These are phyloP conservation scores for Tephrocybe sp. DNA, from an alignment of 768 basidiomycete genomes.

Conservation along the genomic window DNA sequence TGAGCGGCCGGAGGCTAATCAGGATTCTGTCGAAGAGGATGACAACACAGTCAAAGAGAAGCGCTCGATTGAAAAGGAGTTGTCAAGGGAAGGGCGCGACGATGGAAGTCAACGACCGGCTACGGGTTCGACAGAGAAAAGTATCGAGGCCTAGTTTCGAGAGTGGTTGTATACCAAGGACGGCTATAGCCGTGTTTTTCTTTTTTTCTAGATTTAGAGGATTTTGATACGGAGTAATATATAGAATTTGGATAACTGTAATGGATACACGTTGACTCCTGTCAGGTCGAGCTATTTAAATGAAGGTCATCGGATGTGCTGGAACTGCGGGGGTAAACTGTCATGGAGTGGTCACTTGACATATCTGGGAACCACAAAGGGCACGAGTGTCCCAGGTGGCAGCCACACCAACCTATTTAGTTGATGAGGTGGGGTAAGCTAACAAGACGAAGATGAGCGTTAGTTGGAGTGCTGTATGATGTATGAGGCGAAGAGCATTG, in stretches of 20 bases:
- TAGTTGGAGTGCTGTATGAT: not conserved
- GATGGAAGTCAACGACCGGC: constrained; percentile 20
- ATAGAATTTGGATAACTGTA: too few species aligned
- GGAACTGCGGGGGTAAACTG: constrained; percentile 7
- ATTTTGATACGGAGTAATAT: too few species aligned
- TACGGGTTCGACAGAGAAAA: constrained; percentile 20
- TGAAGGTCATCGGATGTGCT: not conserved
- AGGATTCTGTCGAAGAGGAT: constrained; percentile 22
- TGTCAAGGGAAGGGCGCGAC: constrained; percentile 10
- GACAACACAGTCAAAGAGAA: constrained; percentile 22
- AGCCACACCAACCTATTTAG: constrained; percentile 5
- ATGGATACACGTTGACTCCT: too few species aligned
- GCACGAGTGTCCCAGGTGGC: constrained; percentile 1
- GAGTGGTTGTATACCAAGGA: not conserved
- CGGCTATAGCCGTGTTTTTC: too few species aligned
- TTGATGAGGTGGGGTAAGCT: too few species aligned
- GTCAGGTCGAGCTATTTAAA: too few species aligned
- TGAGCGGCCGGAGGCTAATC: constrained; percentile 5
- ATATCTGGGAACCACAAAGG: constrained; percentile 4
- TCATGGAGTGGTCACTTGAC: constrained; percentile 13
- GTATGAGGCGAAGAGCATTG: not conserved
- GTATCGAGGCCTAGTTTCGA: constrained; percentile 5
- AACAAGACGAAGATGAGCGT: too few species aligned
- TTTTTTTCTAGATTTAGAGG: constrained; percentile 1
- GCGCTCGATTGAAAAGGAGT: constrained; percentile 18